Evolutionary conservation across 768 basidiomycete species (phyloP), one percentile per base, ranked within the genome.

Genomic region (Mrakia gelida): DNA sequence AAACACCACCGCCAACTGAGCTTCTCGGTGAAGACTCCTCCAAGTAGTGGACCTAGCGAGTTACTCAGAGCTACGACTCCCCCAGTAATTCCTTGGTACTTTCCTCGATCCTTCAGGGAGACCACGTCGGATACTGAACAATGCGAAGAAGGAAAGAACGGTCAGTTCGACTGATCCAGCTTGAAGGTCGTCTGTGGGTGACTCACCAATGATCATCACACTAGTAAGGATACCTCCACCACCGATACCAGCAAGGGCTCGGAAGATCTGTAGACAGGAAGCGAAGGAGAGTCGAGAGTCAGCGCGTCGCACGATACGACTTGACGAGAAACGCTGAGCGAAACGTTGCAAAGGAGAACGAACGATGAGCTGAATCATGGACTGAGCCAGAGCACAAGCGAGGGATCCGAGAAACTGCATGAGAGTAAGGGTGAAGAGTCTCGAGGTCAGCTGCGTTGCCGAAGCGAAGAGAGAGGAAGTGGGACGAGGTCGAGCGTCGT

Each of bases 11-110:
- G 85, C 91, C 91, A 91, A 71, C 87, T 87, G 6, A 87, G 88
- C 73, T 88, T 89, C 82, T 91, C 86, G 4, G 89, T 86, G 56
- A 92, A 83, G 0, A 87, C 87, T 74, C 92, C 77, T 21, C 73
- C 91, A 6, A 92, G 85, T 0, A 91, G 85, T 0, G 91, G 91
- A 0, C 91, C 91, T 7, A 91, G 86, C 0, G 88, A 87, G 80
- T 89, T 91, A 5, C 90, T 89, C 16, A 90, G 83, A 0, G 89
- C 89, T 28, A 88, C 86, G 18, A 88, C 86, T 7, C 87, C 88
- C 4, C 89, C 89, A 30, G 91, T 89, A 52, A 92, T 90, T 0
- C 92, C 92, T 80, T 91, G 90, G 81, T 92, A 92, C 84, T 92
- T 92, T 34, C 91, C 91, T 80, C 84, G 59, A 9, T 91, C 90